Evolutionary conservation across 1,139 yeast species (phyloP).

Genomic region (Yamadazyma diospyri): DNA sequence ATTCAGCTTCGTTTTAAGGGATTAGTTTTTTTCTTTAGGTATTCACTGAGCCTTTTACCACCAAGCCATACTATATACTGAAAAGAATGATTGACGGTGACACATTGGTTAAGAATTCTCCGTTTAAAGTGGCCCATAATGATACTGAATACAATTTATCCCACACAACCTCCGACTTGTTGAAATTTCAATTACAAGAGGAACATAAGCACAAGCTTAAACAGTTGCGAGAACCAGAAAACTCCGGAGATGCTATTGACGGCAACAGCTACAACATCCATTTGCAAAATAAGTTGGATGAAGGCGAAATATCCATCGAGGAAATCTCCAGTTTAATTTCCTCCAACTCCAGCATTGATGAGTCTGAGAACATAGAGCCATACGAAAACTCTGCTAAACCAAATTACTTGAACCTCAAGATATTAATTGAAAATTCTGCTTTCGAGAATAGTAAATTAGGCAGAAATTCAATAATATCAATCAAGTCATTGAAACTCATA

Average conservation of each 20-base stretch:
- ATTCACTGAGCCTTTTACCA: too few relatives aligned
- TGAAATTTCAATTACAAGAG: slow-evolving; percentile 45
- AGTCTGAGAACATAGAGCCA: slow-evolving; percentile 3
- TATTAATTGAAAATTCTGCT: slow-evolving; percentile 43
- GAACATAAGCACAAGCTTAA: slow-evolving; percentile 30
- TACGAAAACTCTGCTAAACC: slow-evolving; percentile 2
- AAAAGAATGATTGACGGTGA: slow-evolving; percentile 35
- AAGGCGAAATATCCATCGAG: slow-evolving; percentile 24
- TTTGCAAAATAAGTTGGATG: slow-evolving; percentile 33
- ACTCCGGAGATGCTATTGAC: slow-evolving; percentile 16
- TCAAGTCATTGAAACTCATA: slow-evolving; percentile 26
- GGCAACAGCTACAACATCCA: slow-evolving; percentile 36
- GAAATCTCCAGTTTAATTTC: slow-evolving; percentile 21
- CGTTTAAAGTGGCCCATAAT: slow-evolving; percentile 33
- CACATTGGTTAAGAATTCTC: slow-evolving; percentile 33
- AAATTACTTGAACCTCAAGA: slow-evolving; percentile 40
- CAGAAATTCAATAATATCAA: slow-evolving; percentile 33
- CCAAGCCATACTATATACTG: too few relatives aligned
- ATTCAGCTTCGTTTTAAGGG: too few relatives aligned
- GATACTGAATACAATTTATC: slow-evolving; percentile 18
- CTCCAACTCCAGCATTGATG: slow-evolving; percentile 18
- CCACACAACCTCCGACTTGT: slow-evolving; percentile 35
- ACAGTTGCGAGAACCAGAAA: slow-evolving; percentile 16
- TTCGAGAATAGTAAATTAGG: slow-evolving; percentile 39
- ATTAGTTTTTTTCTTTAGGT: too few relatives aligned